phyloP scores from a whole-genome alignment of 108 stramenopile genomes.

The Conticribra guillardii region DNA sequence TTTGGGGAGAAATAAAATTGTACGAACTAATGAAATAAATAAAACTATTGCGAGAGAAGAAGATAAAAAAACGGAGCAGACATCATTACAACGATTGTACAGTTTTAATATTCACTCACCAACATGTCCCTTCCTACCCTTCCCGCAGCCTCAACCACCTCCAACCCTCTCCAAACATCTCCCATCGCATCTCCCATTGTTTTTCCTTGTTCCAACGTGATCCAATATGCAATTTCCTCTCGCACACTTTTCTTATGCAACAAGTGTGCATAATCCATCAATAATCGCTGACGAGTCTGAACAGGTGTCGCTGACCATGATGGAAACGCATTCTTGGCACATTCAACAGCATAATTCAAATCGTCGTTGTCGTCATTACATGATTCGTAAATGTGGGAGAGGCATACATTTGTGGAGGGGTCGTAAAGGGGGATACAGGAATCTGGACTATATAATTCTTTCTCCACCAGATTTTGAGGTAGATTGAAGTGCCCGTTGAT shows the following conservation, averaged over 20 bases:
- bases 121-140: slow-evolving; percentile 42
- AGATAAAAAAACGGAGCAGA: not conserved
- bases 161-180: slow-evolving; percentile 95
- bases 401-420: not conserved
- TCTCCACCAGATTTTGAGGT: no score
- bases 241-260: slow-evolving; percentile 53
- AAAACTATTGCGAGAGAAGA: no score
- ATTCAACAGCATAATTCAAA: slow-evolving; percentile 43
- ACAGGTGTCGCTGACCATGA: slow-evolving; percentile 72
- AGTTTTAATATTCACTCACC: slow-evolving; percentile 14
- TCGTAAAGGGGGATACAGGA: no score
- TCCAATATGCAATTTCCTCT: slow-evolving; percentile 70
- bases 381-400: slow-evolving; percentile 1
- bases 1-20: no score
- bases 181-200: slow-evolving; percentile 82
- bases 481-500: no score
- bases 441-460: no score
- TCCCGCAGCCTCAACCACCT: slow-evolving; percentile 88
- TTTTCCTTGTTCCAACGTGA: slow-evolving; percentile 81
- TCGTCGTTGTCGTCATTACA: slow-evolving; percentile 16
- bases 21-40: no score
- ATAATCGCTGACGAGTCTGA: slow-evolving; percentile 66
- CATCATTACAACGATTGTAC: slow-evolving; percentile 13
- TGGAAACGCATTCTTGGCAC: slow-evolving; percentile 60
- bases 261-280: slow-evolving; percentile 66